Evolutionary conservation across 176 grass and related monocot species (phyloP), one percentile per base, ranked within the genome.

Genomic region (Lolium rigidum): DNA sequence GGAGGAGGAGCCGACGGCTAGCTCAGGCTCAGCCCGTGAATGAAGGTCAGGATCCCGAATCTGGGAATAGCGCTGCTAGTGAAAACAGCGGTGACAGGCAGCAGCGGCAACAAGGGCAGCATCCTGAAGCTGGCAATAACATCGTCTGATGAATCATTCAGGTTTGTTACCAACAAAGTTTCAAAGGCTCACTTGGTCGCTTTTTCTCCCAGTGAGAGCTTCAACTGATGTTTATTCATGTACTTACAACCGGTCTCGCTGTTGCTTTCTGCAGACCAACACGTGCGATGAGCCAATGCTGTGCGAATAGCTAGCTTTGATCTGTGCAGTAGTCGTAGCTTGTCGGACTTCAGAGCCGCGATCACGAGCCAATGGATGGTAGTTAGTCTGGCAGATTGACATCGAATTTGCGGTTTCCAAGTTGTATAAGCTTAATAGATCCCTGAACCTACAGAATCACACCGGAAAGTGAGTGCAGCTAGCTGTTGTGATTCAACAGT

Each of bases 1-100:
- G 94, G 80, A 86, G 90, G 83, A 83, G 90, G 63, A 91, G 87
- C 84, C 87, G 80, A 4, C 89, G 60, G 31, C 26, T 86, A 20
- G 67, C 75, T 55, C 90, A 49, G 43, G 7, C 72, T 75, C 22
- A 90, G 66, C 75, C 82, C 67, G 16, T n/a, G 17, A 79, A 65
- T 31, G 68, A 48, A 85, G 82, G 51, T 8, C 86, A 79, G 51
- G 62, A 62, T 46, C 65, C 71, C 82, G 86, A 80, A 51, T 63
- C 88, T 65, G 52, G 55, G 37, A 82, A 70, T 81, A 48, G 43
- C 63, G 16, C 81, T 52, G 67, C 21, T 80, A 84, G 70, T 79
- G 90, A 80, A 47, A 76, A 63, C 68, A 43, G 22, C 10, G 62
- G 62, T 51, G 71, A 38, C 9, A 84, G 80, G 68, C 92, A 92